Evolutionary conservation across 2,329 filamentous ascomycete genomes (phyloP).

Genomic region (Orbilia javanica): DNA sequence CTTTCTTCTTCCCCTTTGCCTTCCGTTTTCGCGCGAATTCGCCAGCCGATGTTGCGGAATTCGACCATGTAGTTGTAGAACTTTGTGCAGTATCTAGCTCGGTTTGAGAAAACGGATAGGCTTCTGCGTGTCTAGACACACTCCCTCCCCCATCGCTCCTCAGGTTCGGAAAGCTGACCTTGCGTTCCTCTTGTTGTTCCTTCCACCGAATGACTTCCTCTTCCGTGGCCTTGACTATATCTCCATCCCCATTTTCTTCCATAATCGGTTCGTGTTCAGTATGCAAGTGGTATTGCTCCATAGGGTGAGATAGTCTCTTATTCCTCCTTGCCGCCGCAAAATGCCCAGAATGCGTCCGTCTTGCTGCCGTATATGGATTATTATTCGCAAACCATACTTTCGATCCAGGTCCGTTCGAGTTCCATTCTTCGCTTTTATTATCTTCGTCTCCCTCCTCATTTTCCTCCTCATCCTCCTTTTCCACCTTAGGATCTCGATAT

Average conservation of each 20-base stretch:
- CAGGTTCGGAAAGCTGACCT: constrained; percentile 18
- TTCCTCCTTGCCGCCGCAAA: constrained; percentile 47
- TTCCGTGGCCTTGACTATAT: neutral
- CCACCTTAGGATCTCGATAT: constrained; percentile 40
- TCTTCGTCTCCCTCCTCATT: neutral
- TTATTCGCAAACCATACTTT: constrained; percentile 44
- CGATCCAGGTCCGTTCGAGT: constrained; percentile 21
- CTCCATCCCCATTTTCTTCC: constrained; percentile 34
- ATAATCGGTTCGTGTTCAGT: constrained; percentile 32
- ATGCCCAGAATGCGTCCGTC: constrained; percentile 42
- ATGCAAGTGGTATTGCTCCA: constrained; percentile 21
- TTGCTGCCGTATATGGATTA: constrained; percentile 53
- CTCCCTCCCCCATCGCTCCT: neutral
- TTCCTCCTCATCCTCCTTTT: neutral
- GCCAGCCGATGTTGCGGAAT: constrained; percentile 51
- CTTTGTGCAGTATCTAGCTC: constrained; percentile 30
- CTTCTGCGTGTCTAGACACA: constrained; percentile 22
- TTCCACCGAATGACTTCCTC: neutral
- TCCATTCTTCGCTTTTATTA: neutral
- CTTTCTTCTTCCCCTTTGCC: constrained; percentile 11
- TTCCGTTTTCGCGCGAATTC: constrained; percentile 33
- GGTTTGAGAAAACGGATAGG: constrained; percentile 36
- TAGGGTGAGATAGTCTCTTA: constrained; percentile 16
- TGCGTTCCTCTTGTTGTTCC: neutral
- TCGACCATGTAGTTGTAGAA: constrained; percentile 50